Evolutionary conservation across 345 rosid genomes (phyloP), one percentile per base, ranked within the genome.

Genomic region (Citrus reticulata): DNA sequence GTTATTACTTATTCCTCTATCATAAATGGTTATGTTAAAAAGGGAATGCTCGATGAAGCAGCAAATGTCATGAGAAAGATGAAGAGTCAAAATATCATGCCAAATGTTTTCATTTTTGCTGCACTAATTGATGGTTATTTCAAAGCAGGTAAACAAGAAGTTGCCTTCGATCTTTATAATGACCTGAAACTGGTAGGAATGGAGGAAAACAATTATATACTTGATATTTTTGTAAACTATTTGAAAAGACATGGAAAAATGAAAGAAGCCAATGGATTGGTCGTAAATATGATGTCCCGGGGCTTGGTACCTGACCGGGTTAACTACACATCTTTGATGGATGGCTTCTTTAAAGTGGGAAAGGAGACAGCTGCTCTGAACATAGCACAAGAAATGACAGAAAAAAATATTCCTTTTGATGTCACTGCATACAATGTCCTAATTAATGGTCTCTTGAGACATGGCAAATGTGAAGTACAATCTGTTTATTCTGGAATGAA

Each of bases 321-420:
- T 79, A 93, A 91, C 84, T 95, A 92, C 86, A 95, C 98, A 17
- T 92, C 98, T 84, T 76, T 92, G 34, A 93, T 92, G 91, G 99
- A 95, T 84, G 93, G 91, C 62, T 89, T 90, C 86, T 93, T 93
- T 80, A 95, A 89, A 87, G 89, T 64, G 37, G 93, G 96, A 74
- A 88, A 87, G 27, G 96, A 90, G 78, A 85, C 89, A 5, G 89
- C 85, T 84, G 99, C 96, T 67, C 82, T 91, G n/a, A 77, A 72
- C 66, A 83, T 91, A 79, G 93, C 88, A 63, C 90, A 91, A 83
- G 92, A 90, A 84, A 91, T 93, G 99, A 83, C 71, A 19, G 83
- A 88, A 85, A 90, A 87, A 76, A 83, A 82, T 70, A 85, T 89
- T 71, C 84, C 85, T 20, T 87, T 95, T 77, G 98, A 95, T 85